A percentile compares a stretch with the other conserved stretches of the same genome.
Evolutionary conservation across 768 basidiomycete species (phyloP).

Genomic region (Tulasnella sp.): DNA sequence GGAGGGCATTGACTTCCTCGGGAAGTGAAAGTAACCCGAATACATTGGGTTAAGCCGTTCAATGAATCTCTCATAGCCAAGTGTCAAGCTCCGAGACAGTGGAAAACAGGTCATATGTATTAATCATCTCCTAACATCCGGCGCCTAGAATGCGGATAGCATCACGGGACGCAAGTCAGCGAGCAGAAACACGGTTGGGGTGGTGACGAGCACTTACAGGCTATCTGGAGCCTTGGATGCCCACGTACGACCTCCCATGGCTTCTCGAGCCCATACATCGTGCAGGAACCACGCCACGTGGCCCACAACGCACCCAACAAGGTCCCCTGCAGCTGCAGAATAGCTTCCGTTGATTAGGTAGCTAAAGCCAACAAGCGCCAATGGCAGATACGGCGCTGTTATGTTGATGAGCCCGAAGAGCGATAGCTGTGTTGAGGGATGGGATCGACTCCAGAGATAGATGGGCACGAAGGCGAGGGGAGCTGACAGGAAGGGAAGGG

Average conservation of each 20-base stretch:
- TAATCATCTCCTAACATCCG: constrained; percentile 63
- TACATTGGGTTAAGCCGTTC: neutral
- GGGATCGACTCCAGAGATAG: constrained; percentile 94
- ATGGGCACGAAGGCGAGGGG: constrained; percentile 94
- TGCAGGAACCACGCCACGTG: constrained; percentile 83
- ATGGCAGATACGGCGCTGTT: constrained; percentile 91
- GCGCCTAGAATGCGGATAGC: constrained; percentile 50
- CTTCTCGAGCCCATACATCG: constrained; percentile 87
- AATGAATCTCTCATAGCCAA: neutral
- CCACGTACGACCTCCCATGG: constrained; percentile 72
- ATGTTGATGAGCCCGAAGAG: constrained; percentile 95
- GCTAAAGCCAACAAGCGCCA: constrained; percentile 75
- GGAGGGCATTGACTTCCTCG: neutral
- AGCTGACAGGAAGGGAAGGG: constrained; percentile 90
- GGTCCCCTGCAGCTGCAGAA: constrained; percentile 79
- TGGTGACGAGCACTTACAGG: constrained; percentile 56
- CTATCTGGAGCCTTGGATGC: constrained; percentile 72
- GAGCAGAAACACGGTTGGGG: neutral
- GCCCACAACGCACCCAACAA: constrained; percentile 85
- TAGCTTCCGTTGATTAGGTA: constrained; percentile 83
- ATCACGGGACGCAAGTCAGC: constrained; percentile 15
- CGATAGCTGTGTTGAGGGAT: constrained; percentile 93
- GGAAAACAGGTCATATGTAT: neutral
- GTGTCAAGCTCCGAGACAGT: neutral
- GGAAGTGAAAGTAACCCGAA: neutral